Base-by-base conservation (phyloP, 768 basidiomycete genomes). In the Cubamyces lactineus region DNA sequence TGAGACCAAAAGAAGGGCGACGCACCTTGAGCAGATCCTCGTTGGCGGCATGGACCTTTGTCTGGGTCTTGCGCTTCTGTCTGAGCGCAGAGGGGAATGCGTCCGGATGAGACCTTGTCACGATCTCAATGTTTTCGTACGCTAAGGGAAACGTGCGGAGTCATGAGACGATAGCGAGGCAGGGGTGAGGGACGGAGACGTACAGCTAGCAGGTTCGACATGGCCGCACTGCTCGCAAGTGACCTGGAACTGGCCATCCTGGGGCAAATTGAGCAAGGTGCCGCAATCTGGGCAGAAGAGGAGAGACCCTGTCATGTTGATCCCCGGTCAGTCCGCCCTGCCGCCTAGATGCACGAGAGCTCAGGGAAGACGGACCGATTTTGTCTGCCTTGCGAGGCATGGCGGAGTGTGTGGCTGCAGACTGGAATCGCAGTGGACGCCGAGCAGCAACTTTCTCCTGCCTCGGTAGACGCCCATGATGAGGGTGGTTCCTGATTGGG, bases 211-310 rank as follows among this genome's bases (percentile, higher is more conserved):
- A 16, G 93, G 92, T 71, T 98, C 96, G 57, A 86, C 79, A 67
- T 91, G 86, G 2, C 82, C 85, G 73, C 96, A 99, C 71, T 95
- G 93, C 72, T 93, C 92, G 76, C 97, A 99, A 4, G 74, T 77
- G 30, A 98, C 89, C n/a, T 77, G 77, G 49, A 81, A 79, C 67
- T 93, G 87, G 46, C 88, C 86, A 47, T 88, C 89, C 67, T 78
- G 78, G 0, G 97, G 97, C 21, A 94, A 76, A 65, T 88, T 85
- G 15, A 98, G 86, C 40, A 99, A 79, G 0, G 93, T 96, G 15
- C 94, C 94, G 67, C 97, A 99, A 61, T 86, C 81, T 1, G 94
- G 93, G 76, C 97, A 99, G 77, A 99, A 98, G 42, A 98, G 79
- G 24, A 98, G 80, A 1, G 95, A 96, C 54, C 96, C 97, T 90